Evolutionary conservation across 345 rosid genomes (phyloP).

Genomic region (Hibiscus trionum): DNA sequence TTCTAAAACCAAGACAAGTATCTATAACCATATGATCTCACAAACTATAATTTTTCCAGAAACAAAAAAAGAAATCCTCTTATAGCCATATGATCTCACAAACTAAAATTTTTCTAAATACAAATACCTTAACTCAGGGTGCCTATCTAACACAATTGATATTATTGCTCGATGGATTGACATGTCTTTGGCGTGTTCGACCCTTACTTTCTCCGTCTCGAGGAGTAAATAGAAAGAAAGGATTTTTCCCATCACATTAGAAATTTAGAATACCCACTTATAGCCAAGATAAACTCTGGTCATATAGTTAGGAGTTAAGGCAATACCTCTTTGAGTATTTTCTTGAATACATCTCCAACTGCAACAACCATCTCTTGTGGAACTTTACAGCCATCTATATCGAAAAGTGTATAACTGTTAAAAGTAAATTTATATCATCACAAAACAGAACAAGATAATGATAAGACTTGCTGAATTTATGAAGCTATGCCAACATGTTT

Average conservation of each 20-base stretch:
- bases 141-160: conserved; percentile 56
- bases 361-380: conserved; percentile 53
- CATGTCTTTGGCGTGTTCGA: conserved; percentile 64
- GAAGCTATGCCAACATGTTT: no score
- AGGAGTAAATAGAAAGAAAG: conserved; percentile 12
- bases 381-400: conserved; percentile 53
- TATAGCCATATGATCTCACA: no score
- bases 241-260: not conserved
- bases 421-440: conserved; percentile 13
- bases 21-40: not conserved
- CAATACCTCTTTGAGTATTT: conserved; percentile 68
- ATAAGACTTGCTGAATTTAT: no score
- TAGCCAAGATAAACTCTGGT: not conserved
- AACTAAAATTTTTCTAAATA: no score
- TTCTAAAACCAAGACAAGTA: not conserved
- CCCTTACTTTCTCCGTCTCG: conserved; percentile 77
- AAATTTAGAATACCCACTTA: not conserved
- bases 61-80: no score
- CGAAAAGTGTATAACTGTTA: conserved; percentile 60
- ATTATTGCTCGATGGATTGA: conserved; percentile 83
- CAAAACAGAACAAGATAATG: conserved; percentile 9
- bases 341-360: conserved; percentile 74
- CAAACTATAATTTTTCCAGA: not conserved
- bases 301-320: not conserved
- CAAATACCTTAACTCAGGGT: conserved; percentile 68